phyloP scores from a whole-genome alignment of 1,139 yeast species.

The Zhuliangozyma parablackwelliae region DNA sequence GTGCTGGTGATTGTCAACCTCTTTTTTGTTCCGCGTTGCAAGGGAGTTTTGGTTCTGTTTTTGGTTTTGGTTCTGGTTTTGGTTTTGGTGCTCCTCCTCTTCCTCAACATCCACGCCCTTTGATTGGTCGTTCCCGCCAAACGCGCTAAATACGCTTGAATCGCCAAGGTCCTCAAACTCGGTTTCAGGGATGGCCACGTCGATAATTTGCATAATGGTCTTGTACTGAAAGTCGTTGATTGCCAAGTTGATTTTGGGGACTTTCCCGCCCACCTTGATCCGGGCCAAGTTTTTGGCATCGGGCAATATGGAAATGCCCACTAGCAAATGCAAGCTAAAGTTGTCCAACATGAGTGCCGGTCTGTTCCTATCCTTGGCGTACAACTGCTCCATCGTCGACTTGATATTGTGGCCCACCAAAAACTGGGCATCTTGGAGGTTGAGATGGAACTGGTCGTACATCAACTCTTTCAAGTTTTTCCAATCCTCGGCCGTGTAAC shows the following conservation, averaged over 20 bases:
- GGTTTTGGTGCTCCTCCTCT: constrained; percentile 2
- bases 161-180: constrained; percentile 29
- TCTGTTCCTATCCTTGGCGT: constrained; percentile 26
- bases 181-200: constrained; percentile 63
- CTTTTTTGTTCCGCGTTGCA: constrained; percentile 9
- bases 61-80: background rate
- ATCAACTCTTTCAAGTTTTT: constrained; percentile 64
- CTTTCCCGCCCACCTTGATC: constrained; percentile 69
- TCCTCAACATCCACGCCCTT: constrained; percentile 22
- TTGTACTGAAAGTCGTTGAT: constrained; percentile 89
- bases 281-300: constrained; percentile 71
- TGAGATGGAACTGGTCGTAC: constrained; percentile 83
- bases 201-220: constrained; percentile 73
- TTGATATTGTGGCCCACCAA: constrained; percentile 80
- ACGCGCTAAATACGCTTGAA: constrained; percentile 33
- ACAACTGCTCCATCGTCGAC: constrained; percentile 69
- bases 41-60: background rate
- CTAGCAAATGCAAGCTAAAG: constrained; percentile 63
- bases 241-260: constrained; percentile 70
- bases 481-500: constrained; percentile 74
- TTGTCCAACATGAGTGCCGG: constrained; percentile 68
- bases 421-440: constrained; percentile 81
- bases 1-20: constrained; percentile 22
- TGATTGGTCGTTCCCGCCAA: constrained; percentile 17
- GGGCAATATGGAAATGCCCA: constrained; percentile 84